Evolutionary conservation across 305 asterid species (phyloP).

Genomic region (Fraxinus albicans): DNA sequence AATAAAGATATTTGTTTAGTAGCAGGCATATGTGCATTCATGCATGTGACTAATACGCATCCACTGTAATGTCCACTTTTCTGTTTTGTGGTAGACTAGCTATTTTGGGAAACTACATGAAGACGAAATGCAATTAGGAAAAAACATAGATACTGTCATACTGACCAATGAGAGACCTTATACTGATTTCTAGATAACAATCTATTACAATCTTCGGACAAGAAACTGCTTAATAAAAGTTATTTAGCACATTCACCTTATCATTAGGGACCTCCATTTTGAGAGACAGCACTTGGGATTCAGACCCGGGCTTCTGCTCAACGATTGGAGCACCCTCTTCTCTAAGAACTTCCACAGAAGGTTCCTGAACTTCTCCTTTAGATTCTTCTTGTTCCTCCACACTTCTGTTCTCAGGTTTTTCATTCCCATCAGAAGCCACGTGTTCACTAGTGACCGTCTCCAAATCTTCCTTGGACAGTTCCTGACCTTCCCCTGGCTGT

Average conservation of each 20-base stretch:
- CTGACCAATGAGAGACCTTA: not conserved
- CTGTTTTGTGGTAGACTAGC: not conserved
- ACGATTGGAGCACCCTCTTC: slow-evolving; percentile 44
- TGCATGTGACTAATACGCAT: not conserved
- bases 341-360: slow-evolving; percentile 37
- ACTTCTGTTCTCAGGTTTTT: slow-evolving; percentile 35
- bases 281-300: slow-evolving; percentile 51
- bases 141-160: not conserved
- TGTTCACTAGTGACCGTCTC: slow-evolving; percentile 28
- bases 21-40: not conserved
- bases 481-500: slow-evolving; percentile 25
- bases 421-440: slow-evolving; percentile 35
- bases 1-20: not conserved
- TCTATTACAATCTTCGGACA: not conserved
- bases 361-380: slow-evolving; percentile 39
- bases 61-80: not conserved
- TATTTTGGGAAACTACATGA: not conserved
- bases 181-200: not conserved
- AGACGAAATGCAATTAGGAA: not conserved
- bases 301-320: slow-evolving; percentile 39
- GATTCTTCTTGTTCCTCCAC: slow-evolving; percentile 33
- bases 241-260: slow-evolving; percentile 48
- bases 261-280: slow-evolving; percentile 93
- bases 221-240: not conserved
- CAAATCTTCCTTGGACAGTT: slow-evolving; percentile 32